A percentile compares a stretch with the other conserved stretches of the same genome.
Evolutionary conservation across 805 yeast species (phyloP).

Genomic region (Osmozyma mogii): DNA sequence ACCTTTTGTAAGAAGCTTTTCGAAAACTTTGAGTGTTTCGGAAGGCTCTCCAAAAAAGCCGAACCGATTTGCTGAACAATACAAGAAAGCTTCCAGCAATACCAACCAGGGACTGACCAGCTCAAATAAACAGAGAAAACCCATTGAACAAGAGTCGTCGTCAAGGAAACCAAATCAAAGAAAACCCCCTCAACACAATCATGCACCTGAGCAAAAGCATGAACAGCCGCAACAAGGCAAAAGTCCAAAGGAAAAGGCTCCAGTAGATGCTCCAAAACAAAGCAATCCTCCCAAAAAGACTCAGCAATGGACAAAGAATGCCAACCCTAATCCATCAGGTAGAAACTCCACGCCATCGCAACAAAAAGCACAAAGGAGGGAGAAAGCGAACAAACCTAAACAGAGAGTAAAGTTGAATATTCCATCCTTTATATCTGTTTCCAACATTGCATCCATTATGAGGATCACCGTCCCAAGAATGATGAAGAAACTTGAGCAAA

Average conservation of each 20-base stretch:
- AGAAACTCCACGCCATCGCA: not conserved
- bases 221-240: slow-evolving; percentile 12
- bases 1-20: too few relatives aligned
- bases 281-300: slow-evolving; percentile 2
- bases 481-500: slow-evolving; percentile 45
- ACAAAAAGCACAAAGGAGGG: not conserved
- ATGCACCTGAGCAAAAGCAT: slow-evolving; percentile 4
- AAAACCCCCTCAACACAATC: not conserved
- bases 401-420: slow-evolving; percentile 33
- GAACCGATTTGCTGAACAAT: slow-evolving; percentile 29
- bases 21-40: too few relatives aligned
- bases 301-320: slow-evolving; percentile 1
- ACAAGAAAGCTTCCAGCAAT: slow-evolving; percentile 5
- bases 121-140: slow-evolving; percentile 1
- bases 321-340: slow-evolving; percentile 5
- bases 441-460: slow-evolving; percentile 68
- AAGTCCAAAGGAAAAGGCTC: slow-evolving; percentile 8
- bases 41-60: slow-evolving; percentile 15
- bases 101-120: slow-evolving; percentile 1
- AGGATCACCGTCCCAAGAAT: slow-evolving; percentile 57
- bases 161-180: not conserved
- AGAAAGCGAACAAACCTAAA: not conserved
- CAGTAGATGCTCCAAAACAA: not conserved
- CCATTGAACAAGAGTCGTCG: not conserved
- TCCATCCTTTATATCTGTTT: slow-evolving; percentile 73